Evolutionary conservation across 176 grass and related monocot genomes (phyloP).

Genomic region (Puccinellia tenuiflora): DNA sequence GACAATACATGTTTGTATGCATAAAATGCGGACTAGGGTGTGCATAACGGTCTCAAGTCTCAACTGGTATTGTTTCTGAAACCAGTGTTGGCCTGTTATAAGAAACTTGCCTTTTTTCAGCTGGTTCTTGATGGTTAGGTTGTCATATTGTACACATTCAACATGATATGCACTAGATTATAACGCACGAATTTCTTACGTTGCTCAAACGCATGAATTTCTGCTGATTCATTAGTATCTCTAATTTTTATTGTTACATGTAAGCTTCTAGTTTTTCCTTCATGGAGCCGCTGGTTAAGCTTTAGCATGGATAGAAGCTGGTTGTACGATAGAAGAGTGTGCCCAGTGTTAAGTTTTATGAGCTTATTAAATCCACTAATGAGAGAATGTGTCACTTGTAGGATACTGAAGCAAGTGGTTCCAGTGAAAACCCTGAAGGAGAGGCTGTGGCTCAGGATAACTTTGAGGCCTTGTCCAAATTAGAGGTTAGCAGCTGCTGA

Average conservation of each 20-base stretch:
- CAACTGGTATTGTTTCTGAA: not conserved
- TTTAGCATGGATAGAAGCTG: not conserved
- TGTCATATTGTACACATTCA: not conserved
- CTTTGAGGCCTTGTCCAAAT: conserved; percentile 48
- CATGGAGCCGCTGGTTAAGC: not conserved
- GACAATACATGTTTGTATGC: not conserved
- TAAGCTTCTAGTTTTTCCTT: conserved; percentile 10
- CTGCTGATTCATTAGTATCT: not conserved
- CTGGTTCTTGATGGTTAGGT: not conserved
- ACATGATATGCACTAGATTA: not conserved
- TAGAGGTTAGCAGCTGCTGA: conserved; percentile 39
- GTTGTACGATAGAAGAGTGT: not conserved
- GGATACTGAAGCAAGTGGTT: conserved; percentile 44
- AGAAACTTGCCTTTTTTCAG: not conserved
- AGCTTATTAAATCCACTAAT: conserved; percentile 9
- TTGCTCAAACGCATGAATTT: not conserved
- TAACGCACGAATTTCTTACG: too few species aligned
- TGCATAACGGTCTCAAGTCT: not conserved
- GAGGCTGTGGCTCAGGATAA: conserved; percentile 28
- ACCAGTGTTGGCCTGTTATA: not conserved
- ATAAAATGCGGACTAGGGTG: not conserved
- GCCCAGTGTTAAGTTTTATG: not conserved
- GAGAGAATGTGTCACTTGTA: conserved; percentile 25
- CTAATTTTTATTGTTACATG: not conserved
- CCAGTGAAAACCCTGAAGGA: conserved; percentile 13